Conservation (phyloP, 2,329 filamentous ascomycete species). For the Cadophora sp. region DNA sequence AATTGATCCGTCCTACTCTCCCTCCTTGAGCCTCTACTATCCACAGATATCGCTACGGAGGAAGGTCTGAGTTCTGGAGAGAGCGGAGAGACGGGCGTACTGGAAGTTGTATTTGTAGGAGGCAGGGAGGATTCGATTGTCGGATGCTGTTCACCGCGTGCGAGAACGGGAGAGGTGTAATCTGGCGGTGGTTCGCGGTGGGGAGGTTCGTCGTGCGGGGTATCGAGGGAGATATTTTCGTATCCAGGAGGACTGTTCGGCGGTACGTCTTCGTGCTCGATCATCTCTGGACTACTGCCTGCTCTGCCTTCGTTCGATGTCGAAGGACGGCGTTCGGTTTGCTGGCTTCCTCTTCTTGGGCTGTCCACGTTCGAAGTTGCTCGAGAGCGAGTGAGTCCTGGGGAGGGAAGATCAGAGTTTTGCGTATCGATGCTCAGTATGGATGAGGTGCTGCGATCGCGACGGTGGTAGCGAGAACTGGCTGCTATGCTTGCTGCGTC, state of each 20-base stretch:
- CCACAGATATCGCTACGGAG: slow-evolving; percentile 10
- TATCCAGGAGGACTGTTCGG: slow-evolving; percentile 43
- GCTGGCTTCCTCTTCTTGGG: slow-evolving; percentile 34
- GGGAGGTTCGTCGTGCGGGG: slow-evolving; percentile 28
- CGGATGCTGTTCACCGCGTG: slow-evolving; percentile 28
- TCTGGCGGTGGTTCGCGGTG: slow-evolving; percentile 39
- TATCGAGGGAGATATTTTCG: slow-evolving; percentile 42
- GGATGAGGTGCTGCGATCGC: slow-evolving; percentile 59
- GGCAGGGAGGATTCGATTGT: slow-evolving; percentile 13
- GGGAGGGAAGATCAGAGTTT: slow-evolving; percentile 51
- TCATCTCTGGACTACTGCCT: slow-evolving; percentile 43
- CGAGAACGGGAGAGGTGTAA: slow-evolving; percentile 39
- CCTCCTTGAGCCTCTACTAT: slow-evolving; percentile 25
- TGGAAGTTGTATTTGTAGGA: slow-evolving; percentile 19
- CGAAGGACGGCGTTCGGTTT: slow-evolving; percentile 20
- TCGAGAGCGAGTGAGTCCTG: slow-evolving; percentile 48
- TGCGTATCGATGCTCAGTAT: slow-evolving; percentile 59
- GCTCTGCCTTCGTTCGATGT: slow-evolving; percentile 32
- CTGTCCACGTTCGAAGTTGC: slow-evolving; percentile 53
- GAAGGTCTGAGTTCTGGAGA: slow-evolving; percentile 12
- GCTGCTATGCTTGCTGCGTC: slow-evolving; percentile 62
- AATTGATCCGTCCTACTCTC: slow-evolving; percentile 32
- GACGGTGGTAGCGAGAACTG: slow-evolving; percentile 49
- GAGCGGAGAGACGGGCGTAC: slow-evolving; percentile 12
- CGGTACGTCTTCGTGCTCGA: slow-evolving; percentile 41